These are phyloP conservation scores for Trichopus zeylanicus DNA, from an alignment of 116 monocot genomes.

Conservation along the genomic window DNA sequence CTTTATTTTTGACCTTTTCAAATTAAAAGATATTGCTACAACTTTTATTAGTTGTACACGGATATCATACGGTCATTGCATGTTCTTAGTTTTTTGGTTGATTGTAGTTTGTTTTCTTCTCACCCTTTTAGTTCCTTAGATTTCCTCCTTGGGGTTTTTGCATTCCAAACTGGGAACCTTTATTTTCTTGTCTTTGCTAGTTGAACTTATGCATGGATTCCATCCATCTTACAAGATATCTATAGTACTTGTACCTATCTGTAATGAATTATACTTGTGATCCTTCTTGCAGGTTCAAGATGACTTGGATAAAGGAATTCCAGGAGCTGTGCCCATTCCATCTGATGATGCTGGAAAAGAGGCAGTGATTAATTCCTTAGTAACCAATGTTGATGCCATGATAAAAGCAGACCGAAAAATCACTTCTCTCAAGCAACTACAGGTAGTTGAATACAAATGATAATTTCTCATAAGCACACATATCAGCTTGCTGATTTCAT, in stretches of 20 bases:
- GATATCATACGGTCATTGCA: not conserved
- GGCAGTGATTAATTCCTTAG: conserved; percentile 56
- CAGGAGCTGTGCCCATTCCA: conserved; percentile 69
- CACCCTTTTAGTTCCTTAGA: not conserved
- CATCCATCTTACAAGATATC: not conserved
- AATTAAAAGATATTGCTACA: too few species aligned
- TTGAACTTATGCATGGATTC: not conserved
- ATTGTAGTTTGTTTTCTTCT: not conserved
- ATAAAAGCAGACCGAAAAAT: conserved; percentile 93
- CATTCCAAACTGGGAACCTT: not conserved
- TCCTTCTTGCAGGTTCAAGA: conserved; percentile 41
- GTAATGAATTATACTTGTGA: not conserved
- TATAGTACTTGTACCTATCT: not conserved
- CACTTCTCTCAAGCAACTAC: conserved; percentile 84
- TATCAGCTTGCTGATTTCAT: not conserved
- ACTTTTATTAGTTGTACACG: not conserved
- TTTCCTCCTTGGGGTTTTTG: not conserved
- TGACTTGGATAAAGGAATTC: conserved; percentile 63
- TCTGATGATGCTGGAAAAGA: conserved; percentile 65
- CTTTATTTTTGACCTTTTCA: too few species aligned
- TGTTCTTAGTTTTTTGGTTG: too few species aligned
- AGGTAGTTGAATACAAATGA: conserved; percentile 27
- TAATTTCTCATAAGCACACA: not conserved
- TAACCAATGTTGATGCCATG: conserved; percentile 82
- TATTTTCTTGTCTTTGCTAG: not conserved